Evolutionary conservation across 306 rosid genomes (phyloP).

Genomic region (Albizia julibrissin): DNA sequence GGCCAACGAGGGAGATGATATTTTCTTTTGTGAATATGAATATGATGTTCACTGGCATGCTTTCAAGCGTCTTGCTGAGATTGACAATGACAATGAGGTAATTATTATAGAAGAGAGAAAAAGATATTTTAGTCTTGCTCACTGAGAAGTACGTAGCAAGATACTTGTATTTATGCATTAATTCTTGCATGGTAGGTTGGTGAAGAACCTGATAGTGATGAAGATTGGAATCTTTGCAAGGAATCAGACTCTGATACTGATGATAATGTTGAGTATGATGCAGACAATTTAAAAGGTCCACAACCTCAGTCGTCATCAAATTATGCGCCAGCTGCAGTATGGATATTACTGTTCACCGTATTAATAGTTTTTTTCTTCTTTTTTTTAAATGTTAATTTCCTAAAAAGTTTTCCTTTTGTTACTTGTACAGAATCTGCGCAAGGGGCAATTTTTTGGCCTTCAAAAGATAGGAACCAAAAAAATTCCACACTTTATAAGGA

Average conservation of each 20-base stretch:
- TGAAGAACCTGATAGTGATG: conserved; percentile 63
- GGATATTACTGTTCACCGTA: conserved; percentile 35
- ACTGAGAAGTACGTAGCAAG: conserved; percentile 10
- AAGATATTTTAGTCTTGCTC: conserved; percentile 12
- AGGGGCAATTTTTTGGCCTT: conserved; percentile 81
- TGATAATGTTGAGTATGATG: conserved; percentile 69
- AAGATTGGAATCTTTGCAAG: conserved; percentile 70
- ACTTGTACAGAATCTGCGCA: conserved; percentile 64
- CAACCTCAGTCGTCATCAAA: conserved; percentile 45
- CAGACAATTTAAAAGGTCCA: conserved; percentile 48
- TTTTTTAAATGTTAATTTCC: conserved; percentile 36
- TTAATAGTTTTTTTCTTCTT: conserved; percentile 28
- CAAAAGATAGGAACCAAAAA: conserved; percentile 80
- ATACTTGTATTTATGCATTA: conserved; percentile 5
- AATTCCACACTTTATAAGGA: conserved; percentile 81
- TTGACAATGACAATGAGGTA: conserved; percentile 67
- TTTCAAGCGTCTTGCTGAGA: conserved; percentile 82
- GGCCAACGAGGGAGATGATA: conserved; percentile 84
- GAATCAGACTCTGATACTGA: conserved; percentile 65
- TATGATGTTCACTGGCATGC: conserved; percentile 89
- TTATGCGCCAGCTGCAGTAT: conserved; percentile 79
- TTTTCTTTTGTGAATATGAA: conserved; percentile 86
- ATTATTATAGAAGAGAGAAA: conserved; percentile 24
- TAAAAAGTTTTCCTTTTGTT: conserved; percentile 28
- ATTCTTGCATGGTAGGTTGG: conserved; percentile 54